Evolutionary conservation across 345 rosid genomes (phyloP).

Genomic region (Eucalyptus paniculata): DNA sequence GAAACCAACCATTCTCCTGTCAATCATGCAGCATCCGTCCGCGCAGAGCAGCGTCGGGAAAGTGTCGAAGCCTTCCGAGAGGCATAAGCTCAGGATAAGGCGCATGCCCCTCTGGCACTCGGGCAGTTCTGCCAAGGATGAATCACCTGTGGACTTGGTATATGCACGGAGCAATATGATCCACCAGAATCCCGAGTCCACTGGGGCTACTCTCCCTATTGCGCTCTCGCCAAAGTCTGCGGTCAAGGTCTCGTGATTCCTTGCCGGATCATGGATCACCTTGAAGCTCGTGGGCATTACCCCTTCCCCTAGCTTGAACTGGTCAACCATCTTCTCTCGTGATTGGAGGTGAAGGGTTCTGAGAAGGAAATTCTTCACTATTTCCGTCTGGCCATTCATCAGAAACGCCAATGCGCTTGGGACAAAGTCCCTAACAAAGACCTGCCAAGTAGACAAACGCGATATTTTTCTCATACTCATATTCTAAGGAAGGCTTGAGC

Average conservation of each 20-base stretch:
- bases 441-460: slow-evolving; percentile 13
- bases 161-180: slow-evolving; percentile 78
- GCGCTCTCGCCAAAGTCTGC: slow-evolving; percentile 86
- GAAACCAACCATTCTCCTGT: slow-evolving; percentile 66
- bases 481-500: background rate
- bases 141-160: slow-evolving; percentile 68
- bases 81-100: slow-evolving; percentile 56
- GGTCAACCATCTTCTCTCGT: slow-evolving; percentile 68
- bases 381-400: slow-evolving; percentile 78
- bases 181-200: slow-evolving; percentile 93
- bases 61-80: slow-evolving; percentile 81
- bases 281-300: slow-evolving; percentile 91
- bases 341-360: slow-evolving; percentile 62
- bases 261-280: slow-evolving; percentile 50
- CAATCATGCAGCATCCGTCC: slow-evolving; percentile 80
- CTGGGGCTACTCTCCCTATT: slow-evolving; percentile 93
- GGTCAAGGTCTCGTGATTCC: slow-evolving; percentile 43
- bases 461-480: background rate
- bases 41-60: slow-evolving; percentile 80
- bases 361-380: slow-evolving; percentile 69
- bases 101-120: slow-evolving; percentile 83
- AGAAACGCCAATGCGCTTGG: slow-evolving; percentile 81
- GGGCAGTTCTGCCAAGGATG: slow-evolving; percentile 51
- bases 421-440: slow-evolving; percentile 76
- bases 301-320: slow-evolving; percentile 81